Evolutionary conservation across 306 rosid genomes (phyloP).

Genomic region (Lotus japonicus): DNA sequence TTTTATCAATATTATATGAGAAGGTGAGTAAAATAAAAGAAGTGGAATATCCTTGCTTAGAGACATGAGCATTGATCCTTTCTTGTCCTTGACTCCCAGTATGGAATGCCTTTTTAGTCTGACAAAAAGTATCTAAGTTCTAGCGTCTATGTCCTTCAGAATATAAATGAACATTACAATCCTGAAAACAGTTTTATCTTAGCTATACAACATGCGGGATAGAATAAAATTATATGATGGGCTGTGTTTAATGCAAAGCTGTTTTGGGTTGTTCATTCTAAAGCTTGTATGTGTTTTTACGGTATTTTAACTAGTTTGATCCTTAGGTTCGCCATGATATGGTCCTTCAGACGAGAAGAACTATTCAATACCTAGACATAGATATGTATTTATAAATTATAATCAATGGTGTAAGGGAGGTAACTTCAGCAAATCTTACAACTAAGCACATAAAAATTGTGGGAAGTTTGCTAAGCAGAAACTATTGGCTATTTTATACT

Average conservation of each 20-base stretch:
- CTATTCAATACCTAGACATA: neutral
- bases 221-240: neutral
- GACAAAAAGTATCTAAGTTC: neutral
- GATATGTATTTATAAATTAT: too few species aligned
- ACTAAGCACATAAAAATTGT: too few species aligned
- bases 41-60: slow-evolving; percentile 1
- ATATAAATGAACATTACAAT: neutral
- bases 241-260: neutral
- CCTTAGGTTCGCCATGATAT: slow-evolving; percentile 6
- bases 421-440: too few species aligned
- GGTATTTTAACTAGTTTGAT: slow-evolving; percentile 6
- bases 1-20: neutral
- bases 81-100: neutral
- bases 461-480: too few species aligned
- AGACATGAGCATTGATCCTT: neutral
- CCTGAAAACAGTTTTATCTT: neutral
- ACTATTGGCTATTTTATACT: too few species aligned
- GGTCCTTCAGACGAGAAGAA: neutral
- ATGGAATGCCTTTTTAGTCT: neutral
- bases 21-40: slow-evolving; percentile 37
- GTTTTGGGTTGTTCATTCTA: slow-evolving; percentile 12
- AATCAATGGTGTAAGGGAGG: too few species aligned
- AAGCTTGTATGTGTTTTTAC: neutral
- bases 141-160: neutral
- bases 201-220: neutral